phyloP scores from a whole-genome alignment of 163 green algal species.

The Chlamydomonas reinhardtii region DNA sequence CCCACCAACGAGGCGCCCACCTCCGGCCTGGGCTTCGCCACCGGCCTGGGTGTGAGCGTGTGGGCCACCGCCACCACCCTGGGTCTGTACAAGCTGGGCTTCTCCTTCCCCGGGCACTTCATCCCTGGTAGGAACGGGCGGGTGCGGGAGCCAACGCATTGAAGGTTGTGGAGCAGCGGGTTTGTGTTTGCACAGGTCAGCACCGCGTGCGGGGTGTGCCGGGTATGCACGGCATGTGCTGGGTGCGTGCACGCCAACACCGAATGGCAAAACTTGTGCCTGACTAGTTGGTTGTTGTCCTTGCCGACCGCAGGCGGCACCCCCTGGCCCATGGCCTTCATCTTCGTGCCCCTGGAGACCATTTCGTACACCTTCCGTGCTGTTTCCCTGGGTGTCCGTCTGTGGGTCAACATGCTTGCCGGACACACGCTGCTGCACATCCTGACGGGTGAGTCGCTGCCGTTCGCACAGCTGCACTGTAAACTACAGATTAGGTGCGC shows the following conservation, averaged over 20 bases:
- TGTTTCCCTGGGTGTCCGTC: constrained; percentile 63
- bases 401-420: constrained; percentile 71
- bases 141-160: neutral
- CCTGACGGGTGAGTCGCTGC: constrained; percentile 50
- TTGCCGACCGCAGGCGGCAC: constrained; percentile 53
- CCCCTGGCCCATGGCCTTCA: constrained; percentile 68
- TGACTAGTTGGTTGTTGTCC: no score
- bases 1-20: constrained; percentile 68
- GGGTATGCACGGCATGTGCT: no score
- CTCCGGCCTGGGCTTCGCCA: constrained; percentile 64
- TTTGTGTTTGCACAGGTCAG: no score
- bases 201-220: no score
- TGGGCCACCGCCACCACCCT: constrained; percentile 64
- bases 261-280: no score
- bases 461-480: no score
- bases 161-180: neutral
- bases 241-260: no score
- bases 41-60: constrained; percentile 60
- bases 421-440: constrained; percentile 70
- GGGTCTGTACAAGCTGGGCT: constrained; percentile 66
- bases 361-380: constrained; percentile 68
- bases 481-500: no score
- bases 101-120: constrained; percentile 67
- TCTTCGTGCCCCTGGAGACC: constrained; percentile 68
- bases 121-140: constrained; percentile 51